Base-by-base conservation (phyloP, 73 alveolate species). In the Tetrahymena borealis region DNA sequence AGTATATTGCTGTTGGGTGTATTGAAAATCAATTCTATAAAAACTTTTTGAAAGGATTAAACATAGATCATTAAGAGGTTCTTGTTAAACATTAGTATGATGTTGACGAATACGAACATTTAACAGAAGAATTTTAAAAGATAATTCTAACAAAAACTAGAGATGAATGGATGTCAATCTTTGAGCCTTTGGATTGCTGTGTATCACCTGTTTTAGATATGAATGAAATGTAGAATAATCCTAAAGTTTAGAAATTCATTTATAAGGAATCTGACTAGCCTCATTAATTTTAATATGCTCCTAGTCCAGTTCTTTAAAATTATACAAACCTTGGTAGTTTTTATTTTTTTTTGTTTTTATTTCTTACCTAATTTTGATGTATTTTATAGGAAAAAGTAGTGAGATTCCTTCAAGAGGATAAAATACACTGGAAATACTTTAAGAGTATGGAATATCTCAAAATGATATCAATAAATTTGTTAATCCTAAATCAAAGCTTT, bases 1-100 rank as follows among this genome's bases (percentile, higher is more conserved):
- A 77, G 43, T 91, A n/a, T 91, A 13, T 43, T 33, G 40, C 91
- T 77, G 94, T 91, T 18, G 94, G 91, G 13, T 91, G 94, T 11
- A 32, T 91, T 6, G 94, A 91, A 18, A 91, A 91, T n/a, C 36
- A 91, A 36, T 91, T 91, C 35, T 91, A 91, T 78, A 31, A 28
- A 35, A 42, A 91, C n/a, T 91, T 35, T 91, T 28, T 91, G 35
- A 60, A 91, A 38, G 94, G 78, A 1, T 77, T 91, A 12, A 35
- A 42, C 15, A 39, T 24, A 33, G 91, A 39, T 43, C 78, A 77
- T 15, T 18, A 39, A 78, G 85, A 35, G 28, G 28, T 36, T 31
- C 35, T 39, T 33, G 90, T 42, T 40, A 40, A 91, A 35, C 0
- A 91, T 77, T 33, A 91, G 32, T 91, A 60, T 24, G 85, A 91